Conservation (phyloP, 306 rosid genomes). For the Malus asiatica region DNA sequence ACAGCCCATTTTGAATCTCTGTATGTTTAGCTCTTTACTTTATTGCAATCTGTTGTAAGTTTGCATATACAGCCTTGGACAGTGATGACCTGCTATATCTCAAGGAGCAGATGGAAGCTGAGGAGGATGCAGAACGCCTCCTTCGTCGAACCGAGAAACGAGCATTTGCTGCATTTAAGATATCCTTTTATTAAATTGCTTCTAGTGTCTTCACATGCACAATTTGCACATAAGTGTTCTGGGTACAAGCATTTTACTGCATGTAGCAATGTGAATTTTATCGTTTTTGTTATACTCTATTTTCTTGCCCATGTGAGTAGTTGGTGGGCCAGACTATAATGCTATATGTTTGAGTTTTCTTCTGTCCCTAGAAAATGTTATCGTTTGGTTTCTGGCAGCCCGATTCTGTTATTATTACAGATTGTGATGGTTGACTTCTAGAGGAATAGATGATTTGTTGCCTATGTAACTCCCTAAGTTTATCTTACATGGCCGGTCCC, state of each 20-base stretch:
- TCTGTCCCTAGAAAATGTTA: not conserved
- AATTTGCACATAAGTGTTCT: not conserved
- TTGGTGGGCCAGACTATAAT: not conserved
- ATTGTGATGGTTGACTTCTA: not conserved
- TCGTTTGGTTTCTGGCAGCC: not conserved
- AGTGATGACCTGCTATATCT: constrained; percentile 97
- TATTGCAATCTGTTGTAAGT: constrained; percentile 31
- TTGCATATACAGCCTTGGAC: constrained; percentile 87
- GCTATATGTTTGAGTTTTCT: not conserved
- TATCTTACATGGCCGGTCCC: too few species aligned
- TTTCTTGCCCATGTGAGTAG: not conserved
- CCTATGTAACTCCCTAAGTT: not conserved
- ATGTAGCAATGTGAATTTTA: not conserved
- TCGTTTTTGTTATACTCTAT: not conserved
- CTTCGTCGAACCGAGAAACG: constrained; percentile 94
- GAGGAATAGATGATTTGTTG: not conserved
- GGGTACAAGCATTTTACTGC: not conserved
- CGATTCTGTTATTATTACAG: not conserved
- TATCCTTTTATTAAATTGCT: constrained; percentile 54
- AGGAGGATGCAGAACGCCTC: constrained; percentile 99
- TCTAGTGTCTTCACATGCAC: not conserved
- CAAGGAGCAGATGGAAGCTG: constrained; percentile 99
- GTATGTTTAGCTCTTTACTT: constrained; percentile 21
- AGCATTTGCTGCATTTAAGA: constrained; percentile 97
- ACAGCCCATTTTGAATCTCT: not conserved